A percentile compares a stretch with the other conserved stretches of the same genome.
Evolutionary conservation across 352 stramenopile genomes (phyloP).

Genomic region (Pythium coloratum): DNA sequence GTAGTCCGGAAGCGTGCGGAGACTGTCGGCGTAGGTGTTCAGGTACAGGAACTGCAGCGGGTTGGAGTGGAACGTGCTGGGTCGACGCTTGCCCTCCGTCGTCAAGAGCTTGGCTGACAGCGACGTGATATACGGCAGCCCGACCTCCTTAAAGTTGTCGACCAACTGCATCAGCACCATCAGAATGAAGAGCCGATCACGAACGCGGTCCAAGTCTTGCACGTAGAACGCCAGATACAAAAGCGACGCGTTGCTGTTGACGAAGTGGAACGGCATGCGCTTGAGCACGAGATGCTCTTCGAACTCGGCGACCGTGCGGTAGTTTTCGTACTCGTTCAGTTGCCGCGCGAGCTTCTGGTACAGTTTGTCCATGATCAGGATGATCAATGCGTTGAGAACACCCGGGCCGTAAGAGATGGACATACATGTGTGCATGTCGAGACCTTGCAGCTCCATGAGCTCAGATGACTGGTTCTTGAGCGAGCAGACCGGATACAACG

Average conservation of each 20-base stretch:
- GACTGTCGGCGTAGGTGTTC: not conserved
- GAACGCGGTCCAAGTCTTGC: conserved; percentile 50
- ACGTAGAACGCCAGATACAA: conserved; percentile 73
- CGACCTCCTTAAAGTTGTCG: conserved; percentile 74
- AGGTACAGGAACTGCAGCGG: conserved; percentile 10
- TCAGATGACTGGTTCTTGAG: conserved; percentile 16
- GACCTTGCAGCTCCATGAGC: not conserved
- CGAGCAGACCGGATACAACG: conserved; percentile 39
- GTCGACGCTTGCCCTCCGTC: conserved; percentile 40
- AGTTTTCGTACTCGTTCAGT: conserved; percentile 79
- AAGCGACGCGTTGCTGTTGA: conserved; percentile 75
- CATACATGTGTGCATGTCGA: conserved; percentile 37
- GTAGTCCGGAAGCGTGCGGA: conserved; percentile 25
- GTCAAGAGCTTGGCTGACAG: conserved; percentile 45
- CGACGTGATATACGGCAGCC: conserved; percentile 49
- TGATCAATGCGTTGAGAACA: conserved; percentile 66
- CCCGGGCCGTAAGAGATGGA: conserved; percentile 55
- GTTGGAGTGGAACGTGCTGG: conserved; percentile 3
- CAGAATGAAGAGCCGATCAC: conserved; percentile 66
- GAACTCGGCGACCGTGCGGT: conserved; percentile 60
- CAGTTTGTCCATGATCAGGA: conserved; percentile 60
- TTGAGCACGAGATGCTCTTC: conserved; percentile 74
- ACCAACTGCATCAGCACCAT: conserved; percentile 64
- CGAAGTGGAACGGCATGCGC: conserved; percentile 74
- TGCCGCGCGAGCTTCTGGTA: conserved; percentile 61